phyloP scores from a whole-genome alignment of 1,139 yeast genomes.

The Protomyces inouyei region DNA sequence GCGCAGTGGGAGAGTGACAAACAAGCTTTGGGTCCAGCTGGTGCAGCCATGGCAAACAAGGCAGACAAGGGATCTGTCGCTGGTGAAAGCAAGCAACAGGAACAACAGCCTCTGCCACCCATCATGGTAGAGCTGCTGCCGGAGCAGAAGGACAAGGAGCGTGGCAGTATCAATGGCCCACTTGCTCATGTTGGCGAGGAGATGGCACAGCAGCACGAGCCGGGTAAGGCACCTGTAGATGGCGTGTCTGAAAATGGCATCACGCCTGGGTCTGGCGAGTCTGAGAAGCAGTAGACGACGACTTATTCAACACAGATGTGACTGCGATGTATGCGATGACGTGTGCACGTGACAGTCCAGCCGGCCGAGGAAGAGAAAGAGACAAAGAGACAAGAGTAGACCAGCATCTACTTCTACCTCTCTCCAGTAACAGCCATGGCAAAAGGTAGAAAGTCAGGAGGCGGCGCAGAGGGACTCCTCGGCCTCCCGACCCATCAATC shows the following conservation, averaged over 20 bases:
- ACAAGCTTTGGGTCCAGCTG: not conserved
- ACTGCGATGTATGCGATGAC: too few relatives aligned
- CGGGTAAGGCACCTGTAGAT: not conserved
- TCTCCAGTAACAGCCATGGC: not conserved
- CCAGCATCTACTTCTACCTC: too few relatives aligned
- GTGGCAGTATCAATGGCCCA: conserved; percentile 19
- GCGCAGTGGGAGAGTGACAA: conserved; percentile 23
- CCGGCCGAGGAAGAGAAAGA: too few relatives aligned
- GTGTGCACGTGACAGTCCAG: too few relatives aligned
- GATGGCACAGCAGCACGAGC: conserved; percentile 8
- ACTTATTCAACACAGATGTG: too few relatives aligned
- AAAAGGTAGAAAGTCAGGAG: not conserved
- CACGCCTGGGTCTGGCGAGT: not conserved
- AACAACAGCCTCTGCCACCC: not conserved
- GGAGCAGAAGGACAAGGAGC: not conserved
- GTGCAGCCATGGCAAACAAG: not conserved
- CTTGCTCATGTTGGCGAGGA: conserved; percentile 22
- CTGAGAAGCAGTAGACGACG: not conserved
- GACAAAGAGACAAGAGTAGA: too few relatives aligned
- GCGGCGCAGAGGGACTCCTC: conserved; percentile 14
- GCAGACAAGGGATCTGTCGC: not conserved
- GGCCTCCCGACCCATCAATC: conserved; percentile 16
- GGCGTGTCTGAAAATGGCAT: not conserved
- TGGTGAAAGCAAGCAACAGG: not conserved
- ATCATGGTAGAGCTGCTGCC: not conserved